Evolutionary conservation across 331 rosid genomes (phyloP).

Genomic region (Pyracantha coccinea): DNA sequence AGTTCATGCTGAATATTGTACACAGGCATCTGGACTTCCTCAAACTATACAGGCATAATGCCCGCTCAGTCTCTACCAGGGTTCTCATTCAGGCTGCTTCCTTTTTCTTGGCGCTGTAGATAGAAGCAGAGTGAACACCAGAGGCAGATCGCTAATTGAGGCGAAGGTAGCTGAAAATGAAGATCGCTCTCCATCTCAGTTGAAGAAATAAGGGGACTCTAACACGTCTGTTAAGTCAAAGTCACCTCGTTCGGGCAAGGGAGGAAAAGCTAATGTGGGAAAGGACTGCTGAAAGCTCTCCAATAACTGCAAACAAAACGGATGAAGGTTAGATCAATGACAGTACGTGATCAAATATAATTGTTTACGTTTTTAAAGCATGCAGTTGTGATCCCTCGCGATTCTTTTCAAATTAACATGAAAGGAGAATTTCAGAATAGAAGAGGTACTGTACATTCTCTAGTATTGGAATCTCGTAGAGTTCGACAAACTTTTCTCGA

Average conservation of each 20-base stretch:
- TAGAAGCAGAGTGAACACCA: neutral
- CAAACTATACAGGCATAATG: neutral
- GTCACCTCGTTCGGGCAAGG: conserved; percentile 86
- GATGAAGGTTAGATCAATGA: conserved; percentile 3
- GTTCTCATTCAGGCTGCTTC: neutral
- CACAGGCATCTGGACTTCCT: neutral
- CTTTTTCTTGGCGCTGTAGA: neutral
- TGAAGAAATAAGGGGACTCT: conserved; percentile 86
- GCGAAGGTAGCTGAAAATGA: conserved; percentile 10
- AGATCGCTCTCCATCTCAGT: conserved; percentile 35
- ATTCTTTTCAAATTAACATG: neutral
- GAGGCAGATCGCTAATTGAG: neutral
- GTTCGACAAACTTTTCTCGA: conserved; percentile 79
- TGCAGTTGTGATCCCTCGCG: neutral
- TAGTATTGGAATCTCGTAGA: conserved; percentile 71
- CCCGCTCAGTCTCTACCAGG: neutral
- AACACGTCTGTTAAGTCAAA: conserved; percentile 62
- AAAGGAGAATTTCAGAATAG: conserved; percentile 13
- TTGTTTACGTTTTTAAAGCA: neutral
- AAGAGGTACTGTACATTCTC: conserved; percentile 54
- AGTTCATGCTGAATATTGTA: conserved; percentile 2
- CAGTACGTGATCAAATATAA: neutral
- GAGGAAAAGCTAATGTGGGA: conserved; percentile 59
- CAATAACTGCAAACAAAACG: conserved; percentile 45
- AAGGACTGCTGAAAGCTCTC: conserved; percentile 65